Conservation (phyloP, 2,329 filamentous ascomycete genomes). For the Ramichloridium luteum region DNA sequence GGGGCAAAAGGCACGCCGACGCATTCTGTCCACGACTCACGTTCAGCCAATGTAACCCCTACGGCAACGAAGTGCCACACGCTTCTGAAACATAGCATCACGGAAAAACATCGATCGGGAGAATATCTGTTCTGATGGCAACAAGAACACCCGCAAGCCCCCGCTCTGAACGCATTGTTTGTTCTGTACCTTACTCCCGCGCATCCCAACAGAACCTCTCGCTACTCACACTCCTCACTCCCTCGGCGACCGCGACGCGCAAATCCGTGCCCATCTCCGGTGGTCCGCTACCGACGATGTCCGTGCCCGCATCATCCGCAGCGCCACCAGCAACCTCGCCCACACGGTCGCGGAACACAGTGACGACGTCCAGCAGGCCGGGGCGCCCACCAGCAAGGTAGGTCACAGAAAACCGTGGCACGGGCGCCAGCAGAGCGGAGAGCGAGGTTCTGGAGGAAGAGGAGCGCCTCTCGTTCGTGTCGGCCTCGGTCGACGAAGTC, state of each 20-base stretch:
- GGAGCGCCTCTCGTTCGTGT: slow-evolving; percentile 1
- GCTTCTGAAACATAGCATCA: too few relatives aligned
- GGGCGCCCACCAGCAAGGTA: slow-evolving; percentile 18
- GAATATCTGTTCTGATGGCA: too few relatives aligned
- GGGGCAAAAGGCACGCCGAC: too few relatives aligned
- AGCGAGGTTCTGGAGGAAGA: slow-evolving; percentile 1
- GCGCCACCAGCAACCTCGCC: slow-evolving; percentile 11
- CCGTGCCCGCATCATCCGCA: slow-evolving; percentile 4
- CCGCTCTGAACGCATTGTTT: too few relatives aligned
- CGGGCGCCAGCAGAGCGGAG: slow-evolving; percentile 3
- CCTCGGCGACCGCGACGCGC: slow-evolving; percentile 13
- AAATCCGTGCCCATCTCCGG: slow-evolving; percentile 19
- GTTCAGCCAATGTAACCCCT: too few relatives aligned
- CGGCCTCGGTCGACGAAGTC: neutral
- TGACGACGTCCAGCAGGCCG: slow-evolving; percentile 12
- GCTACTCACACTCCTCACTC: slow-evolving; percentile 4
- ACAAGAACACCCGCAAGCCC: too few relatives aligned
- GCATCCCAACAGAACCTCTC: slow-evolving; percentile 19
- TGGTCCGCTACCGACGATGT: slow-evolving; percentile 20
- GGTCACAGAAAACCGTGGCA: slow-evolving; percentile 12
- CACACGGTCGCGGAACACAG: slow-evolving; percentile 16
- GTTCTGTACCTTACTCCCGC: too few relatives aligned
- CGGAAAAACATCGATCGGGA: too few relatives aligned
- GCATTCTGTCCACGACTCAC: too few relatives aligned
- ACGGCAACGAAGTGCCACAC: too few relatives aligned